Evolutionary conservation across 805 yeast species (phyloP).

Genomic region (Saturnispora serradocipensis): DNA sequence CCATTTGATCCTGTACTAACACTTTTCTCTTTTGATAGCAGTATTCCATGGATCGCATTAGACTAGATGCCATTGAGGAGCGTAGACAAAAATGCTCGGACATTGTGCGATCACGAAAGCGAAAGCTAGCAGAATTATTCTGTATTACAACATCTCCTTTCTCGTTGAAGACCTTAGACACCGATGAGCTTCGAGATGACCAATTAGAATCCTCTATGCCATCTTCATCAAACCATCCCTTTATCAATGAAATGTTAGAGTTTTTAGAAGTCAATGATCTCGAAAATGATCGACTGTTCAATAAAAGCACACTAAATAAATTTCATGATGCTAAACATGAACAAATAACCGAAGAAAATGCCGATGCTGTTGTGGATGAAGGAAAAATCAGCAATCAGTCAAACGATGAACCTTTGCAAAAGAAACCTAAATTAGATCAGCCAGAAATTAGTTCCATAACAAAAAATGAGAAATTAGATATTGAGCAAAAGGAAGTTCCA

Average conservation of each 20-base stretch:
- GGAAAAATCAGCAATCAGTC: neutral
- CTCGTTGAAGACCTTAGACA: slow-evolving; percentile 34
- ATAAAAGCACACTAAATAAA: slow-evolving; percentile 2
- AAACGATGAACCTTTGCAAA: neutral
- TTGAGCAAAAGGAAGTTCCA: neutral
- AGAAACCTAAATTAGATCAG: slow-evolving; percentile 1
- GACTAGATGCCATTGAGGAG: slow-evolving; percentile 37
- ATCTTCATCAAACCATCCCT: neutral
- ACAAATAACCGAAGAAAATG: slow-evolving; percentile 10
- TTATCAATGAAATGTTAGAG: slow-evolving; percentile 25
- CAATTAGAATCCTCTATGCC: neutral
- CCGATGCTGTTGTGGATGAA: neutral
- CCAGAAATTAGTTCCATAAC: neutral
- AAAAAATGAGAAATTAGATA: neutral
- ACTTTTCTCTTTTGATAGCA: neutral
- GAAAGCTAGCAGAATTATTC: slow-evolving; percentile 53
- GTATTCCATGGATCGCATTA: slow-evolving; percentile 32
- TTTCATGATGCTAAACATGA: neutral
- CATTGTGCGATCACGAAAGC: slow-evolving; percentile 42
- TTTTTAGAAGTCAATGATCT: slow-evolving; percentile 47
- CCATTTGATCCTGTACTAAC: neutral
- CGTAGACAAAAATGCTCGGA: slow-evolving; percentile 35
- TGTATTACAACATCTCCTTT: slow-evolving; percentile 46
- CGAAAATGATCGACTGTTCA: slow-evolving; percentile 36
- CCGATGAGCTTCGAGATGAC: slow-evolving; percentile 28